A percentile compares a stretch with the other conserved stretches of the same genome.
Evolutionary conservation across 139 green algal species (phyloP).

Genomic region (Chlorella vulgaris): DNA sequence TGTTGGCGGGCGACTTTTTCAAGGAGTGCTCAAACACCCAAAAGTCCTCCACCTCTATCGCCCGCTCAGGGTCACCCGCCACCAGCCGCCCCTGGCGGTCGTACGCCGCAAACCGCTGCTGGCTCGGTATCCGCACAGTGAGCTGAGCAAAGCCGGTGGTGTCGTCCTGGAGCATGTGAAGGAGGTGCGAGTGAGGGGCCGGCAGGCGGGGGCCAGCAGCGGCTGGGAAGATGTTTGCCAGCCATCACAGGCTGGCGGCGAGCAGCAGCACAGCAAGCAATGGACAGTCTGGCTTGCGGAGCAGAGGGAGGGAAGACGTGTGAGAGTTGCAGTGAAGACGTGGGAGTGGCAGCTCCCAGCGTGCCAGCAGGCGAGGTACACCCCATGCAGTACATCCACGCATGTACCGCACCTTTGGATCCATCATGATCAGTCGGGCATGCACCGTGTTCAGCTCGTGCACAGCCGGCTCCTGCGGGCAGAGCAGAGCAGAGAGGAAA

Average conservation of each 20-base stretch:
- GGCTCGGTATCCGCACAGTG: slow-evolving; percentile 48
- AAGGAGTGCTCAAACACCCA: slow-evolving; percentile 62
- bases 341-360: too few species aligned
- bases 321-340: too few species aligned
- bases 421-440: slow-evolving; percentile 47
- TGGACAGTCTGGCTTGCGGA: too few species aligned
- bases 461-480: neutral
- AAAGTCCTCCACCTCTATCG: slow-evolving; percentile 43
- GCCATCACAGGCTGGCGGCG: too few species aligned
- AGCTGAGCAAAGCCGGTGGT: slow-evolving; percentile 54
- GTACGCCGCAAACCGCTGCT: slow-evolving; percentile 56
- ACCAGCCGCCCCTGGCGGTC: slow-evolving; percentile 34
- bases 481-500: neutral
- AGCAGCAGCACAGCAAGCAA: too few species aligned
- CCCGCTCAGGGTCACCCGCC: slow-evolving; percentile 34
- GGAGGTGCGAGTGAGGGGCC: neutral
- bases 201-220: neutral
- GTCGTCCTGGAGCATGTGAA: slow-evolving; percentile 40
- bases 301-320: too few species aligned
- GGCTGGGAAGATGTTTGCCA: neutral
- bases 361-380: too few species aligned
- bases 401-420: slow-evolving; percentile 53
- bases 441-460: slow-evolving; percentile 40
- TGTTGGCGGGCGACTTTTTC: slow-evolving; percentile 22
- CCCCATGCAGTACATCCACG: too few species aligned